A percentile compares a stretch with the other conserved stretches of the same genome.
Evolutionary conservation across 2,329 filamentous ascomycete genomes (phyloP).

Genomic region (Sclerotinia sclerotiorum): DNA sequence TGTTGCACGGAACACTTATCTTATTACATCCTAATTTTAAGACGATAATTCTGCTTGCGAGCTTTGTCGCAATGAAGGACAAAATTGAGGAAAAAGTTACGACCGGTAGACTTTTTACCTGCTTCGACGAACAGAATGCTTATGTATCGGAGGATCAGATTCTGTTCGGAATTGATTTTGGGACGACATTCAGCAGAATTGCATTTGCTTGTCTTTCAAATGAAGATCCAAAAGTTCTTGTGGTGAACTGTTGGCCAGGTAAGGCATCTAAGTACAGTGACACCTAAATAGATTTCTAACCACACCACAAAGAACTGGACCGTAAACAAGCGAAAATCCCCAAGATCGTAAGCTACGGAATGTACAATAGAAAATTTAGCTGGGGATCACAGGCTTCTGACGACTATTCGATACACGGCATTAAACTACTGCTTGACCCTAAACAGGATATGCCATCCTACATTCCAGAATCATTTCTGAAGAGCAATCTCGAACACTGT

Average conservation of each 20-base stretch:
- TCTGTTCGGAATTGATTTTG: constrained; percentile 31
- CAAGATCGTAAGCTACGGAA: constrained; percentile 26
- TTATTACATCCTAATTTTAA: not conserved
- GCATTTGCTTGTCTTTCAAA: constrained; percentile 24
- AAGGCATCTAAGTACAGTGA: not conserved
- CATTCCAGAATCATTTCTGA: constrained; percentile 22
- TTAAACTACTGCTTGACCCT: constrained; percentile 38
- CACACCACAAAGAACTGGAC: not conserved
- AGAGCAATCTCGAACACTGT: constrained; percentile 43
- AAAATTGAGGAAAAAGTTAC: not conserved
- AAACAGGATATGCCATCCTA: constrained; percentile 29
- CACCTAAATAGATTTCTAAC: not conserved
- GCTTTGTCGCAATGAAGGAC: not conserved
- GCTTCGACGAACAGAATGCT: not conserved
- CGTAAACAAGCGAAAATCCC: constrained; percentile 26
- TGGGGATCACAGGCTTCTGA: constrained; percentile 26
- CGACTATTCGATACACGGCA: constrained; percentile 22
- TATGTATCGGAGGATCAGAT: constrained; percentile 25
- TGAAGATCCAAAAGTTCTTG: not conserved
- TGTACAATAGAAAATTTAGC: constrained; percentile 7
- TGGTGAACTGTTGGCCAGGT: constrained; percentile 32
- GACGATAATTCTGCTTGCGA: not conserved
- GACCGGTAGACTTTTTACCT: not conserved
- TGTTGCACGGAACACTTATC: not conserved
- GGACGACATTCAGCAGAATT: constrained; percentile 31